Evolutionary conservation across 169 alveolate species (phyloP), one percentile per base, ranked within the genome.

Genomic region (Eimeria tenella): DNA sequence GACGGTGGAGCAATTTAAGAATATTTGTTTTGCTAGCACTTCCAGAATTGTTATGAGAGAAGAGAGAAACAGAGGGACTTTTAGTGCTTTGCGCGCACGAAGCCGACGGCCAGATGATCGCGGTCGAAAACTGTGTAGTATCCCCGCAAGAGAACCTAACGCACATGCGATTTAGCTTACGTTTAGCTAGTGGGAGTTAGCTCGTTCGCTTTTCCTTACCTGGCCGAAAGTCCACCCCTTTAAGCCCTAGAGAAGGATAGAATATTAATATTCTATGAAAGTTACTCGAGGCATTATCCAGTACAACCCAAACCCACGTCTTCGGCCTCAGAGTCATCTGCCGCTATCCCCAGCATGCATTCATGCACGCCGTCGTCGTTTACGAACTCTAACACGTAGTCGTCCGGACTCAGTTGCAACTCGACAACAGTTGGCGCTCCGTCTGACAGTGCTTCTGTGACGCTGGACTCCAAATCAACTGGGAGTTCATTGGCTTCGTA

Each of bases 201-300:
- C 19, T 7, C 55, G 25, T 50, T 5, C 55, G 21, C 55, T 71
- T 19, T 9, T 17, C 56, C 94, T 19, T 10, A 94, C 96, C 77
- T 94, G 96, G 19, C 96, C 96, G 19, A 94, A 86, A 25, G 96
- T 94, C 96, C 96, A 94, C 11, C 96, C 96, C 19, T 53, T 88
- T 53, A 93, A 50, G 49, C 86, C 93, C 77, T 93, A 42, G n/a
- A 31, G 21, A 49, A 7, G 42, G 11, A 19, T 21, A 50, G 49
- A 13, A 21, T 11, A 13, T 63, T 60, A 0, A 56, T 68, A 55
- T 15, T 58, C 11, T 60, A 4, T 79, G 8, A 56, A 49, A 49
- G 62, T 11, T 23, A 15, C 11, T 23, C 7, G 60, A 19, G 55
- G 10, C 6, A 42, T 15, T 10, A 11, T 8, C 25, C 11, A 25